phyloP scores from a whole-genome alignment of 768 basidiomycete genomes.

The Suillus discolor region DNA sequence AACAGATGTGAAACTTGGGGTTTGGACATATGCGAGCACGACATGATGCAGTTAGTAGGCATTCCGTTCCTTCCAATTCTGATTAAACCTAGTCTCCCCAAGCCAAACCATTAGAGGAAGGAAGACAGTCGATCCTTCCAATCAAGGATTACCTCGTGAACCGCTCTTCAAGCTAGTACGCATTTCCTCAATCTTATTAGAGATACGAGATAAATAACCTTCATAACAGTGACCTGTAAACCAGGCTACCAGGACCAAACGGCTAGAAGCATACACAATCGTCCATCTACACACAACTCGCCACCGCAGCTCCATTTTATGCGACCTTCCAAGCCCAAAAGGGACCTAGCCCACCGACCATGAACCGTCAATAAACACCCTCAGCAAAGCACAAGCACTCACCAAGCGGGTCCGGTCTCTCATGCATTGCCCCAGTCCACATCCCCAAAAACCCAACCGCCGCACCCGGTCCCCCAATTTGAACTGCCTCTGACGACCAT shows the following conservation, averaged over 20 bases:
- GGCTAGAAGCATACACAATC: neutral
- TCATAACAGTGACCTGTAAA: neutral
- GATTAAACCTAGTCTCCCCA: too few species aligned
- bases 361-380: neutral
- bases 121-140: too few species aligned
- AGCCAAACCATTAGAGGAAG: too few species aligned
- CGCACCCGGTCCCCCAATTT: constrained; percentile 58
- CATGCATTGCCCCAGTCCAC: constrained; percentile 58
- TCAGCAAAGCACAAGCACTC: constrained; percentile 12
- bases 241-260: neutral
- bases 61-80: too few species aligned
- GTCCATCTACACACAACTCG: neutral
- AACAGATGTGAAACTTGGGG: too few species aligned
- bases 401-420: constrained; percentile 46
- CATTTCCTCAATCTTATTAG: neutral
- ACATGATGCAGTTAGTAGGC: too few species aligned
- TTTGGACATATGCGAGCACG: too few species aligned
- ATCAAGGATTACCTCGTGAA: too few species aligned
- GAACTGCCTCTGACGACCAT: constrained; percentile 60
- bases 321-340: constrained; percentile 47
- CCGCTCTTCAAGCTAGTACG: neutral
- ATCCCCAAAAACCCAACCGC: constrained; percentile 53
- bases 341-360: constrained; percentile 32
- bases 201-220: neutral
- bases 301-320: constrained; percentile 16